phyloP scores from a whole-genome alignment of 306 rosid genomes.

The Castanea sativa region DNA sequence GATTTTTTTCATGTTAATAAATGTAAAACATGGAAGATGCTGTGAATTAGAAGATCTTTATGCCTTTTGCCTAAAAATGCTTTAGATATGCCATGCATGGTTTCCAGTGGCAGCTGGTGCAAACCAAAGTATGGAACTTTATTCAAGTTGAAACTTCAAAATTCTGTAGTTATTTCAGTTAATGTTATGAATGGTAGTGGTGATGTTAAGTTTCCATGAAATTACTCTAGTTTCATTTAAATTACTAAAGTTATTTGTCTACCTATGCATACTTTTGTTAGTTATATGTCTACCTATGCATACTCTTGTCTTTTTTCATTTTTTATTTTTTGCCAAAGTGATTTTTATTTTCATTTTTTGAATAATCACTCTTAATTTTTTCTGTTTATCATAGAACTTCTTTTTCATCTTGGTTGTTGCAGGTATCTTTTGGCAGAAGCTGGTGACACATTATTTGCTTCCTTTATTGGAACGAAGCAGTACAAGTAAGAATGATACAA shows the following conservation, averaged over 20 bases:
- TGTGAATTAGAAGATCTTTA: background rate
- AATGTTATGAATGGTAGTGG: background rate
- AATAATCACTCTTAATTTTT: conserved; percentile 11
- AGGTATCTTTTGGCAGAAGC: conserved; percentile 97
- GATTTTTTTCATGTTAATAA: background rate
- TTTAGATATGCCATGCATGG: background rate
- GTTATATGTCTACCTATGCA: background rate
- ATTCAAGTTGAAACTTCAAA: background rate
- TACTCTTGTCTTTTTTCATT: background rate
- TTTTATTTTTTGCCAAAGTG: background rate
- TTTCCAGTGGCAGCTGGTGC: background rate
- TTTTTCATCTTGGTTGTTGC: conserved; percentile 29
- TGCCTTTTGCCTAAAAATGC: background rate
- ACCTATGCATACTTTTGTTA: no score
- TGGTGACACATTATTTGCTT: conserved; percentile 97
- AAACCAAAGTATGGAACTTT: background rate
- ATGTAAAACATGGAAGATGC: background rate
- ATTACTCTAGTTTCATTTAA: background rate
- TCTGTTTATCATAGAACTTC: background rate
- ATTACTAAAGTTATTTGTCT: background rate
- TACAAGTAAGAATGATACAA: conserved; percentile 63
- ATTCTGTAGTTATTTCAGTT: background rate
- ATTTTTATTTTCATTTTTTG: background rate
- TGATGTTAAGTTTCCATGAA: background rate
- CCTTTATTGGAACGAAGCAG: conserved; percentile 94